Evolutionary conservation across 768 basidiomycete genomes (phyloP).

Genomic region (Trametes punicea): DNA sequence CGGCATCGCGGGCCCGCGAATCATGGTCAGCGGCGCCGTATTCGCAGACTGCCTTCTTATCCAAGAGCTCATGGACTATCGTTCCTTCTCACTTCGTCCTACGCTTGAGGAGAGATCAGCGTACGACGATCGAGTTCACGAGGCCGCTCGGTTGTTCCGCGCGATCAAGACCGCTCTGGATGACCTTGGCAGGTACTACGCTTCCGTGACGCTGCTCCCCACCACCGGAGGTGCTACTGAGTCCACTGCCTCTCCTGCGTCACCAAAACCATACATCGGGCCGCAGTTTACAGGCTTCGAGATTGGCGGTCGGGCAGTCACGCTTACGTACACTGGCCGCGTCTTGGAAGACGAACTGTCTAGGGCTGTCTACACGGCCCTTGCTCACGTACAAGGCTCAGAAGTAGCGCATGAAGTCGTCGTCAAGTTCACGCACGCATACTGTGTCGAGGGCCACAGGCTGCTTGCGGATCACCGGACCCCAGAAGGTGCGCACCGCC

Average conservation of each 20-base stretch:
- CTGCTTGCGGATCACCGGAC: conserved; percentile 3
- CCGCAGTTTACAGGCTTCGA: conserved; percentile 1
- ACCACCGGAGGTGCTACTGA: too few relatives aligned
- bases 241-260: too few relatives aligned
- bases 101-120: not conserved
- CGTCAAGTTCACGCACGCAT: conserved; percentile 11
- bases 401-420: not conserved
- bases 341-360: not conserved
- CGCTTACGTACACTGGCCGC: conserved; percentile 7
- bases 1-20: conserved; percentile 20
- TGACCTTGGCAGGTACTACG: too few relatives aligned
- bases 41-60: conserved; percentile 19
- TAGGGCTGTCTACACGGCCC: not conserved
- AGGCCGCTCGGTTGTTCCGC: conserved; percentile 12
- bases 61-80: conserved; percentile 20
- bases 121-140: not conserved
- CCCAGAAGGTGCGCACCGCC: not conserved
- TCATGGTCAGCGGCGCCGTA: conserved; percentile 21
- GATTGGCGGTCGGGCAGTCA: not conserved
- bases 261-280: too few relatives aligned
- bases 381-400: not conserved
- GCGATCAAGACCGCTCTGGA: too few relatives aligned
- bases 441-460: conserved; percentile 2
- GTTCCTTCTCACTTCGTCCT: conserved; percentile 2
- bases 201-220: too few relatives aligned